Percentiles rank a stretch among this genome's conserved stretches.
Evolutionary conservation across 78 protist species (phyloP).

Genomic region (Monocercomonoides exilis): DNA sequence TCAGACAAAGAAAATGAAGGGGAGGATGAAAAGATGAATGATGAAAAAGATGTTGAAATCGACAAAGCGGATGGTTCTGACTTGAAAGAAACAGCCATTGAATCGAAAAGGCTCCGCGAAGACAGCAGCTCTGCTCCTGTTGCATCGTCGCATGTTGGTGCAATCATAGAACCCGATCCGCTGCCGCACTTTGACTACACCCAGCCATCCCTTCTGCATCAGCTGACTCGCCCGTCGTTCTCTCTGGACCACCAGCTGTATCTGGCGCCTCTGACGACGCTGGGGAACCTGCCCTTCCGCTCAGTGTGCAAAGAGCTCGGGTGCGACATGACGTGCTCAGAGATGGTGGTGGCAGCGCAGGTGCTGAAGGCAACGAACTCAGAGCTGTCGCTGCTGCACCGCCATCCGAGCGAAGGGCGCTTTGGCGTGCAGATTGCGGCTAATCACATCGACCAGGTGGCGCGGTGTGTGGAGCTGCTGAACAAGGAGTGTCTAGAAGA

Average conservation of each 20-base stretch:
- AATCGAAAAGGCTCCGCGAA: neutral
- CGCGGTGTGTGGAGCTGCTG: conserved; percentile 25
- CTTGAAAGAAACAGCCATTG: neutral
- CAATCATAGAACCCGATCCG: neutral
- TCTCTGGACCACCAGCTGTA: conserved; percentile 31
- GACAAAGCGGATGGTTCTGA: neutral
- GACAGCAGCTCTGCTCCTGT: neutral
- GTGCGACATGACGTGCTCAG: conserved; percentile 73
- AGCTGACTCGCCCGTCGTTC: neutral
- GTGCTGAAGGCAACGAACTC: neutral
- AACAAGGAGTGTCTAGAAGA: neutral
- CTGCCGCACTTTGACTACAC: neutral
- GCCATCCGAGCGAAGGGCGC: conserved; percentile 69
- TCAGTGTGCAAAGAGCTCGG: conserved; percentile 60
- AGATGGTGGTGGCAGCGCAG: conserved; percentile 75
- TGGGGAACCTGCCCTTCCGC: conserved; percentile 95
- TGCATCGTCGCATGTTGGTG: neutral
- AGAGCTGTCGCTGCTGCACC: conserved; percentile 48
- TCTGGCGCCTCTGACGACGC: conserved; percentile 95
- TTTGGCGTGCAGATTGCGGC: conserved; percentile 89
- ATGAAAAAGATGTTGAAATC: no score
- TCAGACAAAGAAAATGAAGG: no score
- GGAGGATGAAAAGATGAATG: no score
- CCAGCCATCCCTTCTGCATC: neutral
- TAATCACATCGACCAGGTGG: conserved; percentile 24